Evolutionary conservation across 441 rosid genomes (phyloP).

Genomic region (Aleurites moluccanus): DNA sequence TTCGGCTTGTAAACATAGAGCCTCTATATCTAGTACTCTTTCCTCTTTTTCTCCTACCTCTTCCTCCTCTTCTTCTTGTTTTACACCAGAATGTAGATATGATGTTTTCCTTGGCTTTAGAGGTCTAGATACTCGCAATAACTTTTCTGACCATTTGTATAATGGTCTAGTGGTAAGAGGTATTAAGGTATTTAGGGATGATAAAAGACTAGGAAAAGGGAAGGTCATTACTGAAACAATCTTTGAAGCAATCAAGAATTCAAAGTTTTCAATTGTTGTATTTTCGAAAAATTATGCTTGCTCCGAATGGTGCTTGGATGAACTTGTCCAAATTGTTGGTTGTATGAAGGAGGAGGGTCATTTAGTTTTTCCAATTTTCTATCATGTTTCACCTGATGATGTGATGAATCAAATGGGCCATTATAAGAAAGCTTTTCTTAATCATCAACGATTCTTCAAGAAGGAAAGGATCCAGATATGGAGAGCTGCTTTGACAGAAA

Average conservation of each 20-base stretch:
- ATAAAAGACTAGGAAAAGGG: neutral
- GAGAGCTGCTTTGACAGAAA: neutral
- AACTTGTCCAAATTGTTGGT: neutral
- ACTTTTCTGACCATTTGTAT: neutral
- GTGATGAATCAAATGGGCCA: neutral
- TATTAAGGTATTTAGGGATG: neutral
- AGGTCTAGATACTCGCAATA: neutral
- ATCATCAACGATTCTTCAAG: neutral
- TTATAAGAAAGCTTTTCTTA: neutral
- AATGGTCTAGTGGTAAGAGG: neutral
- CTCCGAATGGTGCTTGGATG: neutral
- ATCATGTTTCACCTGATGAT: neutral
- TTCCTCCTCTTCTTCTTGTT: neutral
- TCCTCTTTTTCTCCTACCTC: neutral
- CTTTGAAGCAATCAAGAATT: neutral
- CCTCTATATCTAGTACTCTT: neutral
- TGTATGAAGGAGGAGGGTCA: neutral
- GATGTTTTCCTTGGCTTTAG: neutral
- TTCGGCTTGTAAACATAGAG: neutral
- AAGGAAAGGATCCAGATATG: neutral
- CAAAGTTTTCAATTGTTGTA: neutral
- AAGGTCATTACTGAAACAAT: neutral
- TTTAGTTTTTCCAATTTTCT: neutral
- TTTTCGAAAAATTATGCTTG: conserved; percentile 1
- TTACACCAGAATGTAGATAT: neutral